A percentile compares a stretch with the other conserved stretches of the same genome.
phyloP scores from a whole-genome alignment of 441 rosid genomes.

The Erodium moschatum region DNA sequence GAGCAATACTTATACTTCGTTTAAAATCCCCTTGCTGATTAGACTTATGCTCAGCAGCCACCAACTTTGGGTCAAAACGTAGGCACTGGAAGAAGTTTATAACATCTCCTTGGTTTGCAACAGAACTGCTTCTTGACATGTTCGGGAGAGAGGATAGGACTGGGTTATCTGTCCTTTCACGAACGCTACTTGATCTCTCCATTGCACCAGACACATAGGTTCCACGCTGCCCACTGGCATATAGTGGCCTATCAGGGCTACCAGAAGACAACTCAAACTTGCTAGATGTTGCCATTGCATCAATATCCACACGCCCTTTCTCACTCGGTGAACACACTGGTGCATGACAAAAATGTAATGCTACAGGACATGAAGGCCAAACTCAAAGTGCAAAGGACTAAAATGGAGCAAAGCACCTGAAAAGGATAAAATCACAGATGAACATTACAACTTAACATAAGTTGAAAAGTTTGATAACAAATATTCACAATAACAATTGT shows the following conservation, averaged over 20 bases:
- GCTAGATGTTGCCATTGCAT: slow-evolving; percentile 78
- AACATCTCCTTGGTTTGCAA: slow-evolving; percentile 59
- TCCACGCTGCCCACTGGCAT: slow-evolving; percentile 64
- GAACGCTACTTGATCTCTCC: slow-evolving; percentile 86
- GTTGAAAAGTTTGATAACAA: slow-evolving; percentile 6
- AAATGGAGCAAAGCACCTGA: slow-evolving; percentile 37
- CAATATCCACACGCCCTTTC: slow-evolving; percentile 41
- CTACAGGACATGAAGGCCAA: slow-evolving; percentile 48
- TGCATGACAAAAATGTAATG: slow-evolving; percentile 54
- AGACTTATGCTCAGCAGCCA: slow-evolving; percentile 68
- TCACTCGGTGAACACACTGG: slow-evolving; percentile 49
- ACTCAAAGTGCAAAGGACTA: slow-evolving; percentile 26
- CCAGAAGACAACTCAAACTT: slow-evolving; percentile 77
- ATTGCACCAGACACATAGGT: slow-evolving; percentile 61
- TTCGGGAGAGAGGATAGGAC: slow-evolving; percentile 59
- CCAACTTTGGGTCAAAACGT: slow-evolving; percentile 65
- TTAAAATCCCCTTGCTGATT: slow-evolving; percentile 72
- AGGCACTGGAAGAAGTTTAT: slow-evolving; percentile 62
- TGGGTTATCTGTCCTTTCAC: slow-evolving; percentile 67
- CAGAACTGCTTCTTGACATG: slow-evolving; percentile 57
- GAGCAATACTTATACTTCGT: slow-evolving; percentile 56
- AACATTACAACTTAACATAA: slow-evolving; percentile 6
- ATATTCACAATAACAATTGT: slow-evolving; percentile 10
- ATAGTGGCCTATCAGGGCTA: slow-evolving; percentile 71
- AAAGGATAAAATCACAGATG: slow-evolving; percentile 13